These are phyloP conservation scores for Solanum commersonii DNA, from an alignment of 257 asterid species.

Conservation along the genomic window DNA sequence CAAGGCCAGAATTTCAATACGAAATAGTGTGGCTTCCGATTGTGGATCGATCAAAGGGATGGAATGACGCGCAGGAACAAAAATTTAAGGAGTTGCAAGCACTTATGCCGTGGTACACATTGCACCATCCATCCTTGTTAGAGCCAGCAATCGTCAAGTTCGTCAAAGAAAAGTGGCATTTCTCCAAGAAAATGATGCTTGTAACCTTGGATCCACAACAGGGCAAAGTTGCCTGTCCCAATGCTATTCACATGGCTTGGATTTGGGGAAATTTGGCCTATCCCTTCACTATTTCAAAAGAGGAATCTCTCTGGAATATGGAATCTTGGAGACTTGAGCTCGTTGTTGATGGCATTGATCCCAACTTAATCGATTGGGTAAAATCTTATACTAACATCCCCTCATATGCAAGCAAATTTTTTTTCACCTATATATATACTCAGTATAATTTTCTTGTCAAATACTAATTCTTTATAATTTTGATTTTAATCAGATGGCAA, in stretches of 20 bases:
- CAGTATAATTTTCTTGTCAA: neutral
- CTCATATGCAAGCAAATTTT: neutral
- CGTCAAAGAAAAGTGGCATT: conserved; percentile 59
- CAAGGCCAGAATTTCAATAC: conserved; percentile 34
- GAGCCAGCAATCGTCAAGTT: conserved; percentile 58
- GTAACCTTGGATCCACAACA: conserved; percentile 68
- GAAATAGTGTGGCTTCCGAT: conserved; percentile 82
- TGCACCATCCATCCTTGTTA: conserved; percentile 48
- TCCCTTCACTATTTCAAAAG: conserved; percentile 47
- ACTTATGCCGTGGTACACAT: conserved; percentile 74
- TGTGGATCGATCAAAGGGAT: conserved; percentile 18
- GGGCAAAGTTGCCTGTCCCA: conserved; percentile 43
- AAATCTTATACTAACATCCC: neutral
- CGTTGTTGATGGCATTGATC: conserved; percentile 53
- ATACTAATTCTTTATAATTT: neutral
- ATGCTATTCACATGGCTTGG: conserved; percentile 67
- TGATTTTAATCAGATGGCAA: conserved; percentile 24
- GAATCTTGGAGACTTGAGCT: conserved; percentile 60
- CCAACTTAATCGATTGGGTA: conserved; percentile 51
- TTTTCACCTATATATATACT: neutral
- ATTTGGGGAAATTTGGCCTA: conserved; percentile 78
- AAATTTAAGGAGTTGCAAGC: conserved; percentile 36
- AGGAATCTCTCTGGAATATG: conserved; percentile 44
- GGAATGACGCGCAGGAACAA: conserved; percentile 24
- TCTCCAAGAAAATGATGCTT: conserved; percentile 52